Conservation (phyloP, 345 rosid genomes). For the Dipteronia sinensis region DNA sequence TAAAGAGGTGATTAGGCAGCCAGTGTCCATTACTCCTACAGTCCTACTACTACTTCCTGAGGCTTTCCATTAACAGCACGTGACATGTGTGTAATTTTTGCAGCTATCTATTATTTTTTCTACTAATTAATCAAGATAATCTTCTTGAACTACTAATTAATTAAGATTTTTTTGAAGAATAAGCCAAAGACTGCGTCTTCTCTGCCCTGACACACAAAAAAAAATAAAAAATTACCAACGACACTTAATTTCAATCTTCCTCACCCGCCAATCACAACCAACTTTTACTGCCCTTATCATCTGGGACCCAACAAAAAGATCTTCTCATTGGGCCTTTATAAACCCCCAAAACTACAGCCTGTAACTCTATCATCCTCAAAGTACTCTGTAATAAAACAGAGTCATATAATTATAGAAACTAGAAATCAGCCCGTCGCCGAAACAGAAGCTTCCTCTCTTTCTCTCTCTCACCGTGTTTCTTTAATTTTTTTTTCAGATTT, state of each 20-base stretch:
- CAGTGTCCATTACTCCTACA: neutral
- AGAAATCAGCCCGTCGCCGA: conserved; percentile 1
- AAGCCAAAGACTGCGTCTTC: neutral
- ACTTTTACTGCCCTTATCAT: neutral
- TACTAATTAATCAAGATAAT: neutral
- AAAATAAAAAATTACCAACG: neutral
- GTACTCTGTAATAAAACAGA: neutral
- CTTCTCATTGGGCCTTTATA: neutral
- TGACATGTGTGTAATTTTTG: conserved; percentile 11
- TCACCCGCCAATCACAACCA: conserved; percentile 27
- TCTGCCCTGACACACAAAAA: neutral
- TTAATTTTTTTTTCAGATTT: neutral
- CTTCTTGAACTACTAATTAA: too few species aligned
- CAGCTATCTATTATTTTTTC: neutral
- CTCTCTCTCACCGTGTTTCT: conserved; percentile 3
- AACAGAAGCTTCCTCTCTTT: conserved; percentile 34
- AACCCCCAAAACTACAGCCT: conserved; percentile 15
- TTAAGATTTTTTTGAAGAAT: too few species aligned
- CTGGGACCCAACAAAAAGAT: neutral
- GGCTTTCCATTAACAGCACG: neutral
- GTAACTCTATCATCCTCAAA: conserved; percentile 16
- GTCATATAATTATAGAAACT: neutral
- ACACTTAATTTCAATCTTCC: neutral
- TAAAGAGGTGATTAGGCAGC: neutral
- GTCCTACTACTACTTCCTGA: neutral